Evolutionary conservation across 495 filamentous ascomycete species (phyloP).

Genomic region (Neurospora sp.): DNA sequence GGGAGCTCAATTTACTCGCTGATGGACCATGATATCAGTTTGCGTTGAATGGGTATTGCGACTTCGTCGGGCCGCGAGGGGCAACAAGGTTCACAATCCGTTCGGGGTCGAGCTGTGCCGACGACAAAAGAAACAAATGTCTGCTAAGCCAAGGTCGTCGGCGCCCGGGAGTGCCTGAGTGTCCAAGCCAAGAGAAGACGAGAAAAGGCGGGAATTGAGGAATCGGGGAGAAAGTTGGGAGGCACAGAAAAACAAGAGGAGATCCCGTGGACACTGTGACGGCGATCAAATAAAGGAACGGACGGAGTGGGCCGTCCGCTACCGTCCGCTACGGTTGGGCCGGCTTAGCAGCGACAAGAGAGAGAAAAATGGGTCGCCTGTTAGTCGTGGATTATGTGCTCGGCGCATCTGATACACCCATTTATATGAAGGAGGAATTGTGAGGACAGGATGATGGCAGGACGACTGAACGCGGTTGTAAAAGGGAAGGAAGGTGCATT

Average conservation of each 20-base stretch:
- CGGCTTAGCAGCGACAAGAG: neutral
- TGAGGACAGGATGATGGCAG: neutral
- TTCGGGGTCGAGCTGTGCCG: neutral
- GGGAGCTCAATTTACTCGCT: neutral
- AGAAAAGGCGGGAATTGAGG: neutral
- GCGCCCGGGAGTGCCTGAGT: neutral
- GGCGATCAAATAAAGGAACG: neutral
- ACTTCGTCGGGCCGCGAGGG: neutral
- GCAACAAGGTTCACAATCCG: neutral
- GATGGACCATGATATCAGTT: neutral
- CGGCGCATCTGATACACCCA: neutral
- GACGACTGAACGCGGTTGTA: neutral
- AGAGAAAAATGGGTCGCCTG: neutral
- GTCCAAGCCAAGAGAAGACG: neutral
- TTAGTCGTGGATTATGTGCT: neutral
- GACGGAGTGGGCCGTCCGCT: neutral
- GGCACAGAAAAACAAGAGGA: neutral
- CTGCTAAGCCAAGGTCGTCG: neutral
- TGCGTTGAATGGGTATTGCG: neutral
- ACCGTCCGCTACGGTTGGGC: neutral
- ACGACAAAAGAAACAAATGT: neutral
- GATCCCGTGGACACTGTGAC: neutral
- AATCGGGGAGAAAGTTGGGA: neutral
- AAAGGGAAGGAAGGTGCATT: neutral
- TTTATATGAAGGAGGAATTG: neutral